These are phyloP conservation scores for Phytophthora melonis DNA, from an alignment of 352 stramenopile species.

Conservation along the genomic window DNA sequence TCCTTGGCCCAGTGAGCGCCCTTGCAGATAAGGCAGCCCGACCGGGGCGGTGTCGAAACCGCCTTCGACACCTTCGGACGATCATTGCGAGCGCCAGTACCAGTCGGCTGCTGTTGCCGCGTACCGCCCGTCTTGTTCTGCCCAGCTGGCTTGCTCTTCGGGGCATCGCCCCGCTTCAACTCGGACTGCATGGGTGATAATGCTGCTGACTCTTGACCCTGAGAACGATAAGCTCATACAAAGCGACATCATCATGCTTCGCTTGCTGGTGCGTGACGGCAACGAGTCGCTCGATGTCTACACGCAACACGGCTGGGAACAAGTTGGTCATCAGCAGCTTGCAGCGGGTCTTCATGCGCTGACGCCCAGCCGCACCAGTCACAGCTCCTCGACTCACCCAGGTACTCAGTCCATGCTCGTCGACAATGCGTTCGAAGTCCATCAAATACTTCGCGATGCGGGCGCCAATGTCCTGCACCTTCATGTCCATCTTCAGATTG, in stretches of 20 bases:
- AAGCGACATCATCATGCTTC: neutral
- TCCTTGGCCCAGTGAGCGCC: too few species aligned
- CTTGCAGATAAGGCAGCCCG: too few species aligned
- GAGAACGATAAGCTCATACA: neutral
- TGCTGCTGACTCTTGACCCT: neutral
- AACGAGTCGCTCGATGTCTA: neutral
- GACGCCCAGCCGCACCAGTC: slow-evolving; percentile 1
- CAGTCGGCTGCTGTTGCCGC: neutral
- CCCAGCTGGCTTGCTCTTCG: neutral
- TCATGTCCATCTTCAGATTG: slow-evolving; percentile 3
- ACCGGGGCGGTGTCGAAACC: neutral
- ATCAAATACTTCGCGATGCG: slow-evolving; percentile 9
- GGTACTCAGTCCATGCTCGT: neutral
- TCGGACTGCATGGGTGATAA: neutral
- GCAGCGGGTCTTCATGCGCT: slow-evolving; percentile 7
- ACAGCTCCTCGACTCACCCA: slow-evolving; percentile 9
- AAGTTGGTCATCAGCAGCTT: neutral
- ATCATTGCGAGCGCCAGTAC: neutral
- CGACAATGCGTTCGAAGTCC: slow-evolving; percentile 1
- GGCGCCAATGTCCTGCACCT: slow-evolving; percentile 2
- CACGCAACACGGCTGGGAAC: neutral
- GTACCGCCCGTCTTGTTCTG: neutral
- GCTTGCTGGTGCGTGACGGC: slow-evolving; percentile 5
- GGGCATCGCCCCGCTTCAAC: neutral
- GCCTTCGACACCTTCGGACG: neutral